Evolutionary conservation across 257 asterid genomes (phyloP).

Genomic region (Nicotiana attenuata): DNA sequence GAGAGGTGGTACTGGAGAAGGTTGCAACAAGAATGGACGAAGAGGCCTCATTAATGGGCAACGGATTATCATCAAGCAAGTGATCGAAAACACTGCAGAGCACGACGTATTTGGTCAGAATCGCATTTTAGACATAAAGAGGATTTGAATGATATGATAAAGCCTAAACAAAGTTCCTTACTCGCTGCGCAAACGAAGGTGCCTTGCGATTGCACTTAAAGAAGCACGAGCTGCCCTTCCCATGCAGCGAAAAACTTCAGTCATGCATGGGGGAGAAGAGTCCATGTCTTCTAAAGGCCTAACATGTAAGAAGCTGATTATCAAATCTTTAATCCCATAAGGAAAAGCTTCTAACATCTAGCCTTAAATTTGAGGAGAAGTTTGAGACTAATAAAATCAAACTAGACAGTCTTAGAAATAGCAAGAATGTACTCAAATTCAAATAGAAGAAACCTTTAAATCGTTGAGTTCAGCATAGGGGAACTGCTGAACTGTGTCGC

Average conservation of each 20-base stretch:
- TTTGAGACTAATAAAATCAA: background rate
- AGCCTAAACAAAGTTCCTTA: conserved; percentile 26
- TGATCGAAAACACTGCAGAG: conserved; percentile 72
- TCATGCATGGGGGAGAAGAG: conserved; percentile 94
- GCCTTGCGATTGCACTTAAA: conserved; percentile 78
- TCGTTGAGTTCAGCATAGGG: background rate
- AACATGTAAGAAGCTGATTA: conserved; percentile 12
- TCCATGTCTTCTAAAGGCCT: conserved; percentile 86
- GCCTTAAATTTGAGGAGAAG: conserved; percentile 7
- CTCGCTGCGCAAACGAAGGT: conserved; percentile 95
- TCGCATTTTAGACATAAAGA: background rate
- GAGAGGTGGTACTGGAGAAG: conserved; percentile 45
- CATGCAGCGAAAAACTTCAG: conserved; percentile 89
- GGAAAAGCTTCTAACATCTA: background rate
- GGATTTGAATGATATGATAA: background rate
- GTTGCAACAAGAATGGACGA: conserved; percentile 79
- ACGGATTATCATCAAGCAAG: conserved; percentile 90
- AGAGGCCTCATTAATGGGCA: conserved; percentile 80
- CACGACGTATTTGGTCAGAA: conserved; percentile 12
- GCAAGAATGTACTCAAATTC: conserved; percentile 6
- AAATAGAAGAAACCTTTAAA: background rate
- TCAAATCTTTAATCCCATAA: conserved; percentile 20
- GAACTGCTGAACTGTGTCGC: background rate
- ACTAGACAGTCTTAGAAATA: background rate
- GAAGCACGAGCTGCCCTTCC: conserved; percentile 90